Evolutionary conservation across 495 filamentous ascomycete species (phyloP).

Genomic region (Penicillium salamii): DNA sequence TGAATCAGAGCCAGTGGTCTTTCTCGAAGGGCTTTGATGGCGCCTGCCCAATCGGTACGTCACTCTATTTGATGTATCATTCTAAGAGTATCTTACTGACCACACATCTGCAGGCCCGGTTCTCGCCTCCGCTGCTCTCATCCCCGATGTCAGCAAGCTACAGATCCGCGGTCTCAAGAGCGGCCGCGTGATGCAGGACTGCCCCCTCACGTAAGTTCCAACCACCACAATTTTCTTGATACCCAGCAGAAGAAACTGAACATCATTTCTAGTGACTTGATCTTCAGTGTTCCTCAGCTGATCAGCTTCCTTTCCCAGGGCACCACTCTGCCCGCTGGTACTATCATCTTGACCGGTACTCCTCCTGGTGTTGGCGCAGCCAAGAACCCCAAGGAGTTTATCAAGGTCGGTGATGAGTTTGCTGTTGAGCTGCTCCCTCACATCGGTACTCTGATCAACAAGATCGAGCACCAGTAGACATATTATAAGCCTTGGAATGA

Average conservation of each 20-base stretch:
- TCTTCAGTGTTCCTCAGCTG: conserved; percentile 72
- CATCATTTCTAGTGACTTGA: conserved; percentile 56
- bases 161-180: conserved; percentile 66
- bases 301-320: conserved; percentile 74
- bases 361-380: conserved; percentile 51
- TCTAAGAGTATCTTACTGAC: neutral
- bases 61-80: neutral
- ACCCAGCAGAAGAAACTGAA: neutral
- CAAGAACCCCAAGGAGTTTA: conserved; percentile 53
- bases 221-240: neutral
- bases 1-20: conserved; percentile 77
- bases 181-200: conserved; percentile 67
- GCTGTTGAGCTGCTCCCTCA: conserved; percentile 51
- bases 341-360: conserved; percentile 83
- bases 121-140: conserved; percentile 49
- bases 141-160: conserved; percentile 64
- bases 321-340: conserved; percentile 75
- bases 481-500: too few species aligned
- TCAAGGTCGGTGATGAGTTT: conserved; percentile 60
- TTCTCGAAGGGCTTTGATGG: conserved; percentile 83
- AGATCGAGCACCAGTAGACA: conserved; percentile 32
- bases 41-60: conserved; percentile 67
- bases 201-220: conserved; percentile 43
- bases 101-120: conserved; percentile 41
- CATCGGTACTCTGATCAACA: conserved; percentile 41